Evolutionary conservation across 192 early-diverging fungal species (phyloP), one percentile per base, ranked within the genome.

Genomic region (Obelidium mucronatum): DNA sequence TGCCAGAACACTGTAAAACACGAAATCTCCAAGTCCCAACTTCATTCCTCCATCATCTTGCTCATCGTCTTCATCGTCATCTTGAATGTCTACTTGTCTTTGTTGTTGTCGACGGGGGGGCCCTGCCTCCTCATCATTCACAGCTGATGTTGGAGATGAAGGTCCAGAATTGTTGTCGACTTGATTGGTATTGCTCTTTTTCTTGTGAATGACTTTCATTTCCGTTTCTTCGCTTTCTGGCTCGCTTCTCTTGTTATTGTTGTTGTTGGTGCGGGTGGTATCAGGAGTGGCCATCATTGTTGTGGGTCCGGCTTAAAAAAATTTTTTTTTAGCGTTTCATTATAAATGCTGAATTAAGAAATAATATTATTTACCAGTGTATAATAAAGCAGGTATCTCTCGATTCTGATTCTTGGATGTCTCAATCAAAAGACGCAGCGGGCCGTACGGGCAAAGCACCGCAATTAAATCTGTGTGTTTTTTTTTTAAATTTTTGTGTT

Each of bases 21-120:
- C 94, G 87, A 96, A 96, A 74, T 96, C 94, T 31, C 94, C 94
- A 36, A 96, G 73, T 8, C 94, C 94, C n/a, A 96, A 75, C 74
- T 95, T 95, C 44, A 96, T 69, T 39, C 94, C 94, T 28, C 86
- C 84, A 13, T 86, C 75, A 6, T 86, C 86, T 11, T 70, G 78
- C 1, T 51, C 73, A 40, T 80, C 77, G 11, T 55, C 61, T 24
- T 37, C 77, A 33, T 44, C 60, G 33, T 60, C 54, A 28, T 40
- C 1, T 48, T 68, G 5, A 24, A 19, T 48, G 19, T 48, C 19
- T 6, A 0, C 19, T 15, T 48, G 8, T 6, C 19, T 48, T 48
- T 6, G 31, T 59, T 59, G 56, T 59, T 59, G 56, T 13, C 56
- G 8, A 11, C 24, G 24, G 24, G 56, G 26, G n/a, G n/a, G n/a